Base-by-base conservation (phyloP, 192 early-diverging fungal genomes). In the Umbelopsis vinacea region DNA sequence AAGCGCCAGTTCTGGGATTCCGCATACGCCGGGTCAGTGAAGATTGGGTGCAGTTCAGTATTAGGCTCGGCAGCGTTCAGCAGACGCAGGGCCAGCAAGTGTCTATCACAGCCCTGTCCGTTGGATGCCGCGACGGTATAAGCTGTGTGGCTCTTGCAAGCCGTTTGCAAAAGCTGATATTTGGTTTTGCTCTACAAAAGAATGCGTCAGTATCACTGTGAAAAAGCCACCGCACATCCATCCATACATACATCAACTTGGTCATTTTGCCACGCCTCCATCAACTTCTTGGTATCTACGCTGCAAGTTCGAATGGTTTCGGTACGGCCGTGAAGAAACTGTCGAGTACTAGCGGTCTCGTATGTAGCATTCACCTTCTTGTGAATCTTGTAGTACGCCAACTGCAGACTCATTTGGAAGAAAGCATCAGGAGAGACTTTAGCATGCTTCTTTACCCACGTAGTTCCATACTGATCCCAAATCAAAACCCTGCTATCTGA, bases 351-450 rank as follows among this genome's bases (percentile, higher is more conserved):
- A 8, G 89, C 92, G 17, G 96, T 92, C 77, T 97, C 96, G 74
- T 97, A 97, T 3, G 92, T 92, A 2, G 92, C 79, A 9, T 89
- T 86, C 55, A 86, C 76, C 17, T 77, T 70, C 14, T 82, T 76
- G 67, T 94, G 91, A 19, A 92, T 67, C 70, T 91, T 89, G 81
- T 87, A 93, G 78, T 90, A 97, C 0, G 91, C 90, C 7, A 96
- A 82, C 77, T 97, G 96, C 35, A 97, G 71, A 0, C 85, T 87
- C 87, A 97, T 93, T 82, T 97, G 96, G 29, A 90, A 82, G 79
- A 86, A 95, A 6, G 94, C 96, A 74, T 97, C 96, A 9, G 92
- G 92, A 3, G 88, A 83, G 1, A 86, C 69, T 52, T 88, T 78
- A 67, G 89, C 92, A 23, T 79, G 69, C 57, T 86, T 88, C 78